Conservation (phyloP, 495 filamentous ascomycete species). For the Annulohypoxylon bovei region DNA sequence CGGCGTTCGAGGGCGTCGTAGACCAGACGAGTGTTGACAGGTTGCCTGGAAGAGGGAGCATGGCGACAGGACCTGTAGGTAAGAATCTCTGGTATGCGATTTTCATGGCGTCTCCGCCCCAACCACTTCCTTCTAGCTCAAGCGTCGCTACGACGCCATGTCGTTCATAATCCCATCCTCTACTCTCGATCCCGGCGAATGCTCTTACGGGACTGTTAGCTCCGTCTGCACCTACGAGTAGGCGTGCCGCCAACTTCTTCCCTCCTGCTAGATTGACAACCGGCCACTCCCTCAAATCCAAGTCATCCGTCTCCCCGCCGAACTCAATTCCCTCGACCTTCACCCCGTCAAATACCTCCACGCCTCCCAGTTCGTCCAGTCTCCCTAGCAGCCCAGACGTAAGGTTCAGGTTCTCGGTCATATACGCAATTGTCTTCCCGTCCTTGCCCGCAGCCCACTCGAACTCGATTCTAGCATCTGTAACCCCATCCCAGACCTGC, state of each 20-base stretch:
- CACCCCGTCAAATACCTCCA: slow-evolving; percentile 76
- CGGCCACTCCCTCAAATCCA: slow-evolving; percentile 88
- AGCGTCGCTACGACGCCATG: slow-evolving; percentile 93
- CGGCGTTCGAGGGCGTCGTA: slow-evolving; percentile 79
- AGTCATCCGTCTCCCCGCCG: slow-evolving; percentile 71
- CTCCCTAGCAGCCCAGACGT: slow-evolving; percentile 77
- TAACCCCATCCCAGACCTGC: slow-evolving; percentile 96
- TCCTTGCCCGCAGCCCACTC: slow-evolving; percentile 66
- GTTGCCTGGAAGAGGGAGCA: slow-evolving; percentile 87
- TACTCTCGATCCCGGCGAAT: slow-evolving; percentile 84
- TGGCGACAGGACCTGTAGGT: slow-evolving; percentile 87
- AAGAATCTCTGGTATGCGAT: slow-evolving; percentile 96
- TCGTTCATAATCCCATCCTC: slow-evolving; percentile 92
- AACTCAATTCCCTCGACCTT: slow-evolving; percentile 80
- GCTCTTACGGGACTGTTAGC: slow-evolving; percentile 91
- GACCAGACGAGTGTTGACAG: slow-evolving; percentile 92
- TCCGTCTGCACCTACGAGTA: slow-evolving; percentile 93
- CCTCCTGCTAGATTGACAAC: slow-evolving; percentile 73
- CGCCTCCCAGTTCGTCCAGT: slow-evolving; percentile 72
- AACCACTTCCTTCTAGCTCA: slow-evolving; percentile 67
- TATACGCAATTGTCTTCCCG: slow-evolving; percentile 79
- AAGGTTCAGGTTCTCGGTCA: slow-evolving; percentile 94
- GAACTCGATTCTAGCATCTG: slow-evolving; percentile 86
- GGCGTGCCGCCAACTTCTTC: slow-evolving; percentile 74
- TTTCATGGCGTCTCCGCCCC: slow-evolving; percentile 64